Evolutionary conservation across 1,284 basidiomycete genomes (phyloP).

Genomic region (Trichosporon asahii): DNA sequence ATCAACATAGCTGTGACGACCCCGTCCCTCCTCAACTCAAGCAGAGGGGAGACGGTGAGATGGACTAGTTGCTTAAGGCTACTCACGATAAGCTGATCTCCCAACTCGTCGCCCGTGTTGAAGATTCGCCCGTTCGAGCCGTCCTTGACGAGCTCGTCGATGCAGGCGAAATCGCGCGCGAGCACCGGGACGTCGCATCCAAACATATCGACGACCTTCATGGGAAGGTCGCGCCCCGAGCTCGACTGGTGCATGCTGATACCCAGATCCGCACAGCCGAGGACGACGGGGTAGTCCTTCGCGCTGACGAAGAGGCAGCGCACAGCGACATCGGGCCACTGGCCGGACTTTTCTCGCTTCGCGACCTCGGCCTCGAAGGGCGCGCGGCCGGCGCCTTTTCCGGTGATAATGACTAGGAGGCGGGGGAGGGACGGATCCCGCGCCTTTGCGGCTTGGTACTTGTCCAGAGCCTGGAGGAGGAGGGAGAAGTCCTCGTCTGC

Average conservation of each 20-base stretch:
- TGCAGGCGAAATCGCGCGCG: constrained; percentile 79
- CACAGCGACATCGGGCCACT: constrained; percentile 78
- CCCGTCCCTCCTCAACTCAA: no score
- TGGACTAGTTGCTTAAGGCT: neutral
- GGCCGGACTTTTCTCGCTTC: constrained; percentile 57
- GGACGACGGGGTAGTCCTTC: constrained; percentile 76
- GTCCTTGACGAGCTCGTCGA: constrained; percentile 81
- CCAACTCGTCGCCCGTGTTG: constrained; percentile 64
- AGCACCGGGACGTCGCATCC: constrained; percentile 92
- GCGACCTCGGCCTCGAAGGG: constrained; percentile 68
- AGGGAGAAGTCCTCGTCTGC: constrained; percentile 93
- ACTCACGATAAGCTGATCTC: constrained; percentile 67
- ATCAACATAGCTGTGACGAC: neutral
- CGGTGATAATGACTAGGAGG: constrained; percentile 80
- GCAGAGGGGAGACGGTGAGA: no score
- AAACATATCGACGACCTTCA: constrained; percentile 99
- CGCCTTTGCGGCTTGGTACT: constrained; percentile 32
- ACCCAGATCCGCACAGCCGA: constrained; percentile 89
- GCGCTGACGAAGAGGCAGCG: constrained; percentile 83
- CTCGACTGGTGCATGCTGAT: constrained; percentile 87
- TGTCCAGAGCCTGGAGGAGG: constrained; percentile 72
- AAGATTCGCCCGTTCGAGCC: constrained; percentile 83
- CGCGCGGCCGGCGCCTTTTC: constrained; percentile 76
- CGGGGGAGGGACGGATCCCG: constrained; percentile 59
- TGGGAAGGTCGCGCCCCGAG: constrained; percentile 87